Evolutionary conservation across 805 yeast species (phyloP).

Genomic region (Lachancea kluyveri): DNA sequence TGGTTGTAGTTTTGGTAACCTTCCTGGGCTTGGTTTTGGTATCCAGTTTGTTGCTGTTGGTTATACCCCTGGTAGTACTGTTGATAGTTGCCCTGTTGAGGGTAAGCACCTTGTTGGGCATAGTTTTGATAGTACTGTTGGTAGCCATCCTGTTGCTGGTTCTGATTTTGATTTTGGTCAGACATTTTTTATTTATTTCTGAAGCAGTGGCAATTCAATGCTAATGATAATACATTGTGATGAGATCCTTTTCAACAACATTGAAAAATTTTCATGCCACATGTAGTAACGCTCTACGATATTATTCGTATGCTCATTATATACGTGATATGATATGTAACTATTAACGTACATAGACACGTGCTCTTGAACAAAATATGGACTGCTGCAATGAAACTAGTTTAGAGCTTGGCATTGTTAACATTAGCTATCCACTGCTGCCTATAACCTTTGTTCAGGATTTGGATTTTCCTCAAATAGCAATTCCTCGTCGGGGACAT

Average conservation of each 20-base stretch:
- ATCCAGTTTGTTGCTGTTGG: constrained; percentile 10
- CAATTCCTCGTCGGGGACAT: constrained; percentile 44
- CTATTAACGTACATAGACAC: no score
- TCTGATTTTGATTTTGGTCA: constrained; percentile 31
- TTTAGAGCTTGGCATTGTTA: no score
- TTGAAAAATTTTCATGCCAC: no score
- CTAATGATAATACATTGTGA: no score
- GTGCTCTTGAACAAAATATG: no score
- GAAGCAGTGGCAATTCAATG: no score
- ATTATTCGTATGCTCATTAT: no score
- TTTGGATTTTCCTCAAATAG: constrained; percentile 43
- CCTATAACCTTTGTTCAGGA: constrained; percentile 44
- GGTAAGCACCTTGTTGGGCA: constrained; percentile 6
- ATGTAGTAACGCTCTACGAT: no score
- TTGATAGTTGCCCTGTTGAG: constrained; percentile 26
- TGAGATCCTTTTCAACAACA: no score
- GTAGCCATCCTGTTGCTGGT: constrained; percentile 23
- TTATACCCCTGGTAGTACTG: constrained; percentile 22
- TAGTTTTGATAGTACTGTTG: constrained; percentile 21
- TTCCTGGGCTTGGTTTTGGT: constrained; percentile 9
- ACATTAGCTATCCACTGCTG: constrained; percentile 21
- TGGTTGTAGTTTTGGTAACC: constrained; percentile 23
- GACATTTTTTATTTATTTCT: no score
- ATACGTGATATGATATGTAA: no score
- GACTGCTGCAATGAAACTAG: no score